Conservation (phyloP, 352 stramenopile species). For the Pythium sp. region DNA sequence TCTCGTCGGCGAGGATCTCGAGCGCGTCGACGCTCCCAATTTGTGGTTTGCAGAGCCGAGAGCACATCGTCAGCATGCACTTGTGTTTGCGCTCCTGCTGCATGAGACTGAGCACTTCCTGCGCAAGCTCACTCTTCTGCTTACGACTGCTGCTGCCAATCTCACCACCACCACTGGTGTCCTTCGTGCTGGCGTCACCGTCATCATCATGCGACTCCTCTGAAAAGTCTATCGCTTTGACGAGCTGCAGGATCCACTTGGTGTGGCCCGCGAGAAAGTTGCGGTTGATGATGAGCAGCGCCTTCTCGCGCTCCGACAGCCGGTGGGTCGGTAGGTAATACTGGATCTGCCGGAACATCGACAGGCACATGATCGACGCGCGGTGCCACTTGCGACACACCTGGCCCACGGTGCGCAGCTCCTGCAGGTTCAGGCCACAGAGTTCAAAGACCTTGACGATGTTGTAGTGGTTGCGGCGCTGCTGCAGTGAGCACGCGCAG, state of each 20-base stretch:
- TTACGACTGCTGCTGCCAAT: slow-evolving; percentile 4
- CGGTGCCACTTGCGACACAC: slow-evolving; percentile 86
- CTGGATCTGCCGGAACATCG: slow-evolving; percentile 86
- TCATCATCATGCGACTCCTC: slow-evolving; percentile 36
- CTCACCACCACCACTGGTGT: slow-evolving; percentile 9
- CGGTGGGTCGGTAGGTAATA: slow-evolving; percentile 82
- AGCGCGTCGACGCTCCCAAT: slow-evolving; percentile 76
- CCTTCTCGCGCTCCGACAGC: slow-evolving; percentile 67
- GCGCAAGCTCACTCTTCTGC: slow-evolving; percentile 23
- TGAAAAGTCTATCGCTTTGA: slow-evolving; percentile 80
- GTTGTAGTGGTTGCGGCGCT: slow-evolving; percentile 84
- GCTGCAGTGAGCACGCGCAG: slow-evolving; percentile 72
- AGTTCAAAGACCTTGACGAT: slow-evolving; percentile 84
- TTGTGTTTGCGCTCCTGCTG: slow-evolving; percentile 68
- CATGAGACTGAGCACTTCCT: slow-evolving; percentile 66
- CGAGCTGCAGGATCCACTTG: slow-evolving; percentile 83
- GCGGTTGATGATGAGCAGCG: slow-evolving; percentile 79
- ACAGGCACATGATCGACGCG: slow-evolving; percentile 86
- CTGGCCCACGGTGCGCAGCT: slow-evolving; percentile 69
- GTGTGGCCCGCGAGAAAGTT: slow-evolving; percentile 71
- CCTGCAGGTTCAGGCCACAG: slow-evolving; percentile 74
- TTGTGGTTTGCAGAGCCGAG: slow-evolving; percentile 69
- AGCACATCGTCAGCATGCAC: slow-evolving; percentile 88
- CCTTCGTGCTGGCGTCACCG: slow-evolving; percentile 1
- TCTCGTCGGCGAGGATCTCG: slow-evolving; percentile 72